Base-by-base conservation (phyloP, 148 eudicot species). In the Amaranthus palmeri region DNA sequence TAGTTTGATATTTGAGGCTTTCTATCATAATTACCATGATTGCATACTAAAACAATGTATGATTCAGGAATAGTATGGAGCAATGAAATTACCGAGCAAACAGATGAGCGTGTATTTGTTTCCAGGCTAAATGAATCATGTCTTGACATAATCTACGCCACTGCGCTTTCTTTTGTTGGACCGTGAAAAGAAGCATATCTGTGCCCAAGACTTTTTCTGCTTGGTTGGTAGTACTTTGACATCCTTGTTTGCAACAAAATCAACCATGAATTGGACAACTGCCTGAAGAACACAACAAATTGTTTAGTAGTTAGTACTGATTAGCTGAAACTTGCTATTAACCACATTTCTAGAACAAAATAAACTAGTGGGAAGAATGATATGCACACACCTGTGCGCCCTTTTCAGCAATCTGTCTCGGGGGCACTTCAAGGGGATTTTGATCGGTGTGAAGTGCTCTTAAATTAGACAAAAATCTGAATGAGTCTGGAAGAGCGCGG, bases 381-480 rank as follows among this genome's bases (percentile, higher is more conserved):
- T 25, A 0, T 25, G 36, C 41, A 62, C 41, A 69, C 72, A 93
- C 99, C 97, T 89, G 87, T 65, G 96, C 84, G 53, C 99, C 99
- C 78, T 54, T 74, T 44, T 84, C 88, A 77, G 85, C 77, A 25
- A 88, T 75, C 6, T 83, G 61, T 65, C 81, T 81, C 18, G 97
- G 97, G 8, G 99, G 99, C 65, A 77, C 78, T 72, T 88, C 92
- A 67, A 90, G 76, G 11, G 97, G 99, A 80, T 86, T 95, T 17
- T 88, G 89, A 58, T 91, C 96, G 43, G 73, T 76, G 10, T 77
- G 73, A 43, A 95, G 70, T 42, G 74, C 75, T 45, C 76, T 85
- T 52, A 95, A 76, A 62, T 44, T 54, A 7, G 85, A 67, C 62
- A 91, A 79, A 78, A 83, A 61, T 68, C 93, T 74, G 47, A 95